Evolutionary conservation across 2,329 filamentous ascomycete genomes (phyloP).

Genomic region (Talaromyces islandicus): DNA sequence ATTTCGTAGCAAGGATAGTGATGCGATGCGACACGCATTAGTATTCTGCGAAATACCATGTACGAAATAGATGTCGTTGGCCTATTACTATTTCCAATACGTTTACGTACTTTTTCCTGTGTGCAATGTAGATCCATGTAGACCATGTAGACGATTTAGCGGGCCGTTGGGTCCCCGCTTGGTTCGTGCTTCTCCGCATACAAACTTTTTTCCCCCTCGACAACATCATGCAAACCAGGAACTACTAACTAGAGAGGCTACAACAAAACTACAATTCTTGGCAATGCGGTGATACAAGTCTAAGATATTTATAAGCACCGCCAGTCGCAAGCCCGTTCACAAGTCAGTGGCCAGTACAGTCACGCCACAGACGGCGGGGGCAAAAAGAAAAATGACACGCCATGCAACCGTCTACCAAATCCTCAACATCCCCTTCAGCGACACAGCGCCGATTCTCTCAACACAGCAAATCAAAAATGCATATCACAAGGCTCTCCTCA

Average conservation of each 20-base stretch:
- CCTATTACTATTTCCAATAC: not conserved
- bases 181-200: slow-evolving; percentile 5
- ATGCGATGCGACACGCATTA: not conserved
- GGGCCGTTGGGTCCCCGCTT: not conserved
- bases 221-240: not conserved
- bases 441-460: slow-evolving; percentile 19
- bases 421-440: slow-evolving; percentile 30
- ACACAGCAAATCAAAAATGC: slow-evolving; percentile 46
- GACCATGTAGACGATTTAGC: not conserved
- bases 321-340: not conserved
- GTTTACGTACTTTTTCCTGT: too few relatives aligned
- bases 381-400: slow-evolving; percentile 9
- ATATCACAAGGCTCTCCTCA: slow-evolving; percentile 52
- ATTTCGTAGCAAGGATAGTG: not conserved
- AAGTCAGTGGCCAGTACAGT: not conserved
- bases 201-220: not conserved
- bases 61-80: not conserved
- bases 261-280: not conserved
- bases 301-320: not conserved
- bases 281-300: not conserved
- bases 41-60: not conserved
- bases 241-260: not conserved
- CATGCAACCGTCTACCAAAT: slow-evolving; percentile 34
- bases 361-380: not conserved
- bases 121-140: too few relatives aligned